Percentiles rank a stretch among this genome's conserved stretches.
These are phyloP conservation scores for Triticum timopheevii DNA, from an alignment of 176 grass and related monocot species.

Conservation along the genomic window DNA sequence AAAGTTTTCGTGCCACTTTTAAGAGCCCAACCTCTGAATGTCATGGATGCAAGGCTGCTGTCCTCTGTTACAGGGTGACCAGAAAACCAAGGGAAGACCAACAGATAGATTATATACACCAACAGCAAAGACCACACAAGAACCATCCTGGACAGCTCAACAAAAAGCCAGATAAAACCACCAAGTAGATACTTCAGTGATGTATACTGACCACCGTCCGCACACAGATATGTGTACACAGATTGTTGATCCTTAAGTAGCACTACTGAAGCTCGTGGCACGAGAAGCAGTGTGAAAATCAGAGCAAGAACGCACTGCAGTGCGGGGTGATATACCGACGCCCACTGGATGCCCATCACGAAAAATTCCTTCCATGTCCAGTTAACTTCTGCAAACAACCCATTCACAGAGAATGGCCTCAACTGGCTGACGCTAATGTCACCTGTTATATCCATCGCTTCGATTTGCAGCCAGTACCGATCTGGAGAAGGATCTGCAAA, in stretches of 20 bases:
- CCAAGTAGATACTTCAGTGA: slow-evolving; percentile 42
- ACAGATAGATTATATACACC: slow-evolving; percentile 68
- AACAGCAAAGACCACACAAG: slow-evolving; percentile 65
- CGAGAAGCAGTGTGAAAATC: slow-evolving; percentile 62
- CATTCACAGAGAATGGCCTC: slow-evolving; percentile 88
- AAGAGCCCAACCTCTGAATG: slow-evolving; percentile 71
- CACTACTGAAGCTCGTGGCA: slow-evolving; percentile 46
- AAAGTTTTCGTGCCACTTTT: slow-evolving; percentile 27
- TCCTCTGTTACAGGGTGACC: slow-evolving; percentile 74
- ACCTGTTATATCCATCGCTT: slow-evolving; percentile 74
- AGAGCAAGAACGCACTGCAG: slow-evolving; percentile 54
- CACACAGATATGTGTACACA: slow-evolving; percentile 38
- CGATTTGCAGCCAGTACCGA: slow-evolving; percentile 88
- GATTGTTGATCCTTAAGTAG: slow-evolving; percentile 57
- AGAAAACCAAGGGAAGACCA: slow-evolving; percentile 81
- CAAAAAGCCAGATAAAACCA: slow-evolving; percentile 54
- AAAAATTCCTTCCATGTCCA: slow-evolving; percentile 94
- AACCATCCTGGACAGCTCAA: slow-evolving; percentile 63
- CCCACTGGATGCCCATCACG: slow-evolving; percentile 88
- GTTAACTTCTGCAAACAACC: slow-evolving; percentile 57
- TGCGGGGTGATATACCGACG: slow-evolving; percentile 63
- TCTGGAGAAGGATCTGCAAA: slow-evolving; percentile 77
- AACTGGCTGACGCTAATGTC: slow-evolving; percentile 57
- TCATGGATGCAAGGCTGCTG: slow-evolving; percentile 61
- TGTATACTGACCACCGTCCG: slow-evolving; percentile 39